A percentile compares a stretch with the other conserved stretches of the same genome.
phyloP scores from a whole-genome alignment of 1,139 yeast species.

The Suhomyces coccinellae region DNA sequence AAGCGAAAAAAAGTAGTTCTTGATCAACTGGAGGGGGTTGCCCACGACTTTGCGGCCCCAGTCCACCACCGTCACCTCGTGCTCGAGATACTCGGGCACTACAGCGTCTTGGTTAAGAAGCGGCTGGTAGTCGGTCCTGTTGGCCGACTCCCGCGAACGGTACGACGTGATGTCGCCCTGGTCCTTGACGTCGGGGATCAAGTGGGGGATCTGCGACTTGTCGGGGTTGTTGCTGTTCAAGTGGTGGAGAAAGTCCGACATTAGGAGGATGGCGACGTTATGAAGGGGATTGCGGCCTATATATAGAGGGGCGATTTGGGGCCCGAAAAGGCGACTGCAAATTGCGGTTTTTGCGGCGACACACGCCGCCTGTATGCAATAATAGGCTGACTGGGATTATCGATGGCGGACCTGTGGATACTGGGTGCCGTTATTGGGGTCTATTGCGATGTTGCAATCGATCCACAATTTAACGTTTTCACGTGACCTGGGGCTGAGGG shows the following conservation, averaged over 20 bases:
- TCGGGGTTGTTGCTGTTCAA: constrained; percentile 16
- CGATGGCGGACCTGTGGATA: too few relatives aligned
- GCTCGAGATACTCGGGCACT: constrained; percentile 45
- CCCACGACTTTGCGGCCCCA: constrained; percentile 40
- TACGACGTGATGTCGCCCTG: constrained; percentile 9
- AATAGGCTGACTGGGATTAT: neutral
- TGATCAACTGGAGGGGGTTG: constrained; percentile 42
- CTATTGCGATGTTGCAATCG: constrained; percentile 13
- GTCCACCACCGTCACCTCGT: constrained; percentile 45
- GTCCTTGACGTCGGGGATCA: constrained; percentile 19
- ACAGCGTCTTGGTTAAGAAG: constrained; percentile 17
- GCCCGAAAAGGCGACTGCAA: neutral
- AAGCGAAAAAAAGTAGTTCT: constrained; percentile 56
- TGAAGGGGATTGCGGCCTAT: neutral
- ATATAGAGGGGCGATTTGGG: neutral
- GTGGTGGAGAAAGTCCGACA: constrained; percentile 20
- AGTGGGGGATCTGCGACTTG: constrained; percentile 22
- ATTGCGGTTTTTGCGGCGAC: neutral
- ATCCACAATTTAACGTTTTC: constrained; percentile 16
- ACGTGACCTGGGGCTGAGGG: constrained; percentile 10
- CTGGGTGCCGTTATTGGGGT: neutral
- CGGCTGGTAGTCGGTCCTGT: constrained; percentile 6
- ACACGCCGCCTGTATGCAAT: neutral
- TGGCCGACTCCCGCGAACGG: constrained; percentile 7
- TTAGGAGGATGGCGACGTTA: neutral